Evolutionary conservation across 1,139 yeast species (phyloP).

Genomic region (Kodamaea derodonti): DNA sequence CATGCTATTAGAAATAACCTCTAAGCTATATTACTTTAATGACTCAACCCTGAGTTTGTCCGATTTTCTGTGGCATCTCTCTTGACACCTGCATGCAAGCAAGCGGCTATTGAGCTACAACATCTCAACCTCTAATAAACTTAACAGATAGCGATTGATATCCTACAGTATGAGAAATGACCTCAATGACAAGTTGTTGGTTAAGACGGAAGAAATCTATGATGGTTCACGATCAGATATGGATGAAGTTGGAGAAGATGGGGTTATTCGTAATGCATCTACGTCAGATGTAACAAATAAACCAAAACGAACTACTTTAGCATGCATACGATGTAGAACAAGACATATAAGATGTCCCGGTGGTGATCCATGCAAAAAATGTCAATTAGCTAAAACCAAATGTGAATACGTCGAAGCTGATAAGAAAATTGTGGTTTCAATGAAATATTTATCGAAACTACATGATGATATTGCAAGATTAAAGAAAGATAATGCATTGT

Average conservation of each 20-base stretch:
- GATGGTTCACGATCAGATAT: background rate
- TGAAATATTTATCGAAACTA: conserved; percentile 64
- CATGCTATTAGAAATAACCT: too few relatives aligned
- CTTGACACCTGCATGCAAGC: too few relatives aligned
- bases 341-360: conserved; percentile 83
- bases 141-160: too few relatives aligned
- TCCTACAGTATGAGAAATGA: too few relatives aligned
- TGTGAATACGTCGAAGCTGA: conserved; percentile 81
- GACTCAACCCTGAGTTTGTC: too few relatives aligned
- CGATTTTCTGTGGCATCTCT: too few relatives aligned
- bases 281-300: background rate
- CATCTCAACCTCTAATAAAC: too few relatives aligned
- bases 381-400: conserved; percentile 51
- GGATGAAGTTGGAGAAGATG: background rate
- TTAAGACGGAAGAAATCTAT: background rate
- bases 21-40: too few relatives aligned
- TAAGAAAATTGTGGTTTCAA: conserved; percentile 71
- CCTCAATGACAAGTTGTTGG: too few relatives aligned
- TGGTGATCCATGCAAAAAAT: conserved; percentile 70
- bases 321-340: conserved; percentile 69
- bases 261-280: background rate
- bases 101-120: too few relatives aligned
- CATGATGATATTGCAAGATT: conserved; percentile 62
- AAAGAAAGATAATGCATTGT: conserved; percentile 51
- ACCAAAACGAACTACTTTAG: conserved; percentile 34